Evolutionary conservation across 1,284 basidiomycete genomes (phyloP).

Genomic region (Ceraceosorus guamensis): DNA sequence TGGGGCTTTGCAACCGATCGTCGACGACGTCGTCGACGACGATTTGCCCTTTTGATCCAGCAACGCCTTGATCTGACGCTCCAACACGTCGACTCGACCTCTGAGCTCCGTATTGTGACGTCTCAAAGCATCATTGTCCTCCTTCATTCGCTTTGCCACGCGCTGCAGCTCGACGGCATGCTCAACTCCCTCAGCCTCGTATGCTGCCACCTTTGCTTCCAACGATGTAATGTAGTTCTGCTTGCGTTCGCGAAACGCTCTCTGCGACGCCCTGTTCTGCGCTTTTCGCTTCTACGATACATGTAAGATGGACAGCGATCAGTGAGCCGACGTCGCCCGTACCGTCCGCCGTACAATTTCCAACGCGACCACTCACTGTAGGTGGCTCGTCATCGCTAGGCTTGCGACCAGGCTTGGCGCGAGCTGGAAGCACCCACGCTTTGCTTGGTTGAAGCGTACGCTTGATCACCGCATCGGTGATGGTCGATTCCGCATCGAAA

Average conservation of each 20-base stretch:
- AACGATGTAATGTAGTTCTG: slow-evolving; percentile 33
- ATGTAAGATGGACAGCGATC: not conserved
- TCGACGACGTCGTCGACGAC: not conserved
- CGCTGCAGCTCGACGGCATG: slow-evolving; percentile 40
- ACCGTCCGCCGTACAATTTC: not conserved
- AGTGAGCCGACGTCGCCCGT: not conserved
- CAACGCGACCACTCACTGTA: slow-evolving; percentile 16
- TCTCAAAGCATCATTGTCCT: slow-evolving; percentile 7
- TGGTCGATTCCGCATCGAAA: too few species aligned
- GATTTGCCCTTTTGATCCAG: not conserved
- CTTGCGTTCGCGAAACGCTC: slow-evolving; percentile 40
- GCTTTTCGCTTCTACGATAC: slow-evolving; percentile 38
- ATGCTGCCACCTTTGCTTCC: slow-evolving; percentile 40
- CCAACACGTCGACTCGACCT: not conserved
- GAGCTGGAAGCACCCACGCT: slow-evolving; percentile 44
- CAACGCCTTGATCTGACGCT: not conserved
- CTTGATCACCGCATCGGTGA: too few species aligned
- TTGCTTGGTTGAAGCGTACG: slow-evolving; percentile 29
- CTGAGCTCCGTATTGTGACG: slow-evolving; percentile 2
- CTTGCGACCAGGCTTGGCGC: slow-evolving; percentile 47
- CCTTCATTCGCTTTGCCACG: slow-evolving; percentile 17
- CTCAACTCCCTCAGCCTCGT: slow-evolving; percentile 37
- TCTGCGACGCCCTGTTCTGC: slow-evolving; percentile 39
- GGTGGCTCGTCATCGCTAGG: slow-evolving; percentile 39
- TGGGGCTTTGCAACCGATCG: too few species aligned